A percentile compares a stretch with the other conserved stretches of the same genome.
These are phyloP conservation scores for Paracamarosporium sp. DNA, from an alignment of 2,329 filamentous ascomycete species.

Conservation along the genomic window DNA sequence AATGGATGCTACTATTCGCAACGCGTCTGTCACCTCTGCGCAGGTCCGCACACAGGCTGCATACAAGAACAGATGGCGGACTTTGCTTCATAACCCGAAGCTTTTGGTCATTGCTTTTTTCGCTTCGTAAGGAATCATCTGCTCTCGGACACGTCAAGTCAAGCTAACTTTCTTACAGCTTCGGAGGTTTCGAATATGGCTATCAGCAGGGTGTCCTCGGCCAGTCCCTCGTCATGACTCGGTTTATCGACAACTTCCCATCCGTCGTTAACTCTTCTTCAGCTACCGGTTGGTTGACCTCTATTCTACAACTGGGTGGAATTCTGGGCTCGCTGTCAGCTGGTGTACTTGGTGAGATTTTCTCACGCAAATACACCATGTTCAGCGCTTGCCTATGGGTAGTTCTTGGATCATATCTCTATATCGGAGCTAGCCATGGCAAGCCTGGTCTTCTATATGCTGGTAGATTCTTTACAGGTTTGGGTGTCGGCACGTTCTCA, in stretches of 20 bases:
- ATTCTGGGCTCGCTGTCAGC: constrained; percentile 57
- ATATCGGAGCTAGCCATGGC: constrained; percentile 50
- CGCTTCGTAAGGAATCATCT: constrained; percentile 29
- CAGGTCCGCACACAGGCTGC: constrained; percentile 29
- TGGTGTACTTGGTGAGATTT: constrained; percentile 58
- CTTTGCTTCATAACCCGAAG: constrained; percentile 35
- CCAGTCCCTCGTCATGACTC: constrained; percentile 61
- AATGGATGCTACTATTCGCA: constrained; percentile 30
- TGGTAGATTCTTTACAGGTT: constrained; percentile 58
- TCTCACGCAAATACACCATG: constrained; percentile 61
- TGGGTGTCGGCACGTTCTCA: constrained; percentile 58
- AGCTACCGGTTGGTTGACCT: constrained; percentile 60
- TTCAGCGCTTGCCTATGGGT: constrained; percentile 57
- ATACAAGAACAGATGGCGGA: constrained; percentile 36
- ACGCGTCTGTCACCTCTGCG: constrained; percentile 32
- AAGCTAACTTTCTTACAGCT: constrained; percentile 36
- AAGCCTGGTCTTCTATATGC: constrained; percentile 55
- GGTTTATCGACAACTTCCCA: constrained; percentile 59
- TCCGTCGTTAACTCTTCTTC: constrained; percentile 54
- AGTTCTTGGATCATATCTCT: constrained; percentile 48
- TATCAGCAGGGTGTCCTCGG: constrained; percentile 64
- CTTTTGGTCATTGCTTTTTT: constrained; percentile 38
- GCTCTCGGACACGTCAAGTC: not conserved
- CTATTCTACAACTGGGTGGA: constrained; percentile 58
- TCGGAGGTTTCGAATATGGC: constrained; percentile 61